Percentiles rank a stretch among this genome's conserved stretches.
Conservation (phyloP, 2,329 filamentous ascomycete genomes). For the Penicillium paneum region DNA sequence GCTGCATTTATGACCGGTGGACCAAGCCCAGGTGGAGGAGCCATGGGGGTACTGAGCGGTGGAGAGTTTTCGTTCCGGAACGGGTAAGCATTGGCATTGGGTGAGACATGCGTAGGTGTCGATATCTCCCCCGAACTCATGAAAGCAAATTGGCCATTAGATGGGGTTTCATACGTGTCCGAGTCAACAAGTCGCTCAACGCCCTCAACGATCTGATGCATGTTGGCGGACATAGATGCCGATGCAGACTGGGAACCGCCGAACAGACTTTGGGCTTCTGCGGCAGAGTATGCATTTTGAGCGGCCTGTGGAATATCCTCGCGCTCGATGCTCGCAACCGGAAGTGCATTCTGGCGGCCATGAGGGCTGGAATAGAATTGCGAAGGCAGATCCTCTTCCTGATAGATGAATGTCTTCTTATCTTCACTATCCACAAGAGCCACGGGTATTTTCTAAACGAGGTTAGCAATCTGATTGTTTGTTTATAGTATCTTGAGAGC, state of each 20-base stretch:
- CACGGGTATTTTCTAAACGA: constrained; percentile 45
- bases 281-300: constrained; percentile 24
- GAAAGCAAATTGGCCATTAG: constrained; percentile 29
- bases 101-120: constrained; percentile 24
- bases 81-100: constrained; percentile 19
- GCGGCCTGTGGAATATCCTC: constrained; percentile 35
- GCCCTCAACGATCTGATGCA: constrained; percentile 40
- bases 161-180: constrained; percentile 38
- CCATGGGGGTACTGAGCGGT: constrained; percentile 28
- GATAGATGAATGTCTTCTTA: constrained; percentile 50
- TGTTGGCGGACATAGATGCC: constrained; percentile 42
- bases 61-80: constrained; percentile 24
- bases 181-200: constrained; percentile 41
- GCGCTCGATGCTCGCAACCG: constrained; percentile 41
- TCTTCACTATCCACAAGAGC: constrained; percentile 46
- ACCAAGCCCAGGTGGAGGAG: constrained; percentile 34
- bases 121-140: constrained; percentile 22
- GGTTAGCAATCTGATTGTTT: constrained; percentile 21
- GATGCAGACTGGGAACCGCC: constrained; percentile 50
- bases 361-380: constrained; percentile 49
- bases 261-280: constrained; percentile 34
- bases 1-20: constrained; percentile 22
- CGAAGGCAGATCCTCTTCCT: constrained; percentile 52
- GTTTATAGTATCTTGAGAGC: neutral
- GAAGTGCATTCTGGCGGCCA: constrained; percentile 40